Evolutionary conservation across 768 basidiomycete species (phyloP), one percentile per base, ranked within the genome.

Genomic region (Termitomyces sp.): DNA sequence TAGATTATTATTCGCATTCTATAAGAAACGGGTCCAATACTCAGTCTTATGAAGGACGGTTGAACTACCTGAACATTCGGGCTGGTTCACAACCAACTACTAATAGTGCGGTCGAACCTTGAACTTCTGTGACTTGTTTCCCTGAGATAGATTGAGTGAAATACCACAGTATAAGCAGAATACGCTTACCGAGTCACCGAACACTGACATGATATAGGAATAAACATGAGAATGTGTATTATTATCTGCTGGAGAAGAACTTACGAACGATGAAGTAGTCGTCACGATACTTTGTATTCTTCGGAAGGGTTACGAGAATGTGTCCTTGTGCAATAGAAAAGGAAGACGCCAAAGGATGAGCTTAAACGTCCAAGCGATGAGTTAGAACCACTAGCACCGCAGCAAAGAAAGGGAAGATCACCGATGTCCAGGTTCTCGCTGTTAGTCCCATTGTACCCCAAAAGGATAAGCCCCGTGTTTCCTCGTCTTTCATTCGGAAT

Each of bases 361-460:
- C 71, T 72, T 32, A 9, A 24, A n/a, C 1, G 16, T 31, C n/a
- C 43, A 42, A 27, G 22, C 22, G 18, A 34, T 43, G 27, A 43
- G 14, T 18, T n/a, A 41, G 24, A 24, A 24, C 2, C 1, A 41
- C 36, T 14, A 1, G 22, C 4, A 26, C 9, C 41, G 20, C 10
- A 31, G 32, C 8, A 10, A 46, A 41, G 20, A 27, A 12, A 31
- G 18, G 13, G 31, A n/a, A 26, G 37, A 80, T 54, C 56, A 81
- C 82, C 6, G 26, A 70, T 67, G 53, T 83, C 72, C 63, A 83
- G 64, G 61, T 84, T 74, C 60, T 84, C 82, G 53, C 75, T 79
- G 34, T 65, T 51, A 46, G 63, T 61, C 13, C 59, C 52, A 7
- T 57, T 20, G 59, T 67, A 68, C 18, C 83, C 83, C 48, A 85